Base-by-base conservation (phyloP, 2,329 filamentous ascomycete species). In the Venturia nashicola region DNA sequence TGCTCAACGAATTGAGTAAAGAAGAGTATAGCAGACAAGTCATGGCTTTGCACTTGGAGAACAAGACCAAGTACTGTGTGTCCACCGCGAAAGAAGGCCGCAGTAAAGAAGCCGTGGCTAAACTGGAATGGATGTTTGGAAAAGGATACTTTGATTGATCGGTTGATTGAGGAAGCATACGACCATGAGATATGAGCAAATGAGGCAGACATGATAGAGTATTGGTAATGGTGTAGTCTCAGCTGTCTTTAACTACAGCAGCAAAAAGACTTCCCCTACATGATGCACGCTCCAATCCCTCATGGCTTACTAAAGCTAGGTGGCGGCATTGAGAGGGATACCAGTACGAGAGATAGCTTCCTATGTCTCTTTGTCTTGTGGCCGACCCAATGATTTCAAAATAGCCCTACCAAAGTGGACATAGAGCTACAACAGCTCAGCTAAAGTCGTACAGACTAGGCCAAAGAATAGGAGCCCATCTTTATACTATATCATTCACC, bases 51-150 rank as follows among this genome's bases (percentile, higher is more conserved):
- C 91, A 96, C 75, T 84, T 91, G 73, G 87, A 86, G 71, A 90
- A 90, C 16, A 82, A 83, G 43, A 86, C 86, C 66, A 88, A 87
- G 72, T 91, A 90, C 67, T 84, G 95, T 67, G 83, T 84, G 71
- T 95, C 93, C 79, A 97, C 93, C 60, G 89, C 91, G 73, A 84
- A 86, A 48, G 83, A 85, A 60, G 90, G 90, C 34, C 84, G 91
- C 70, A 83, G 83, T 66, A 79, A 83, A 16, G 88, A 93, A 74
- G 89, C 88, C 1, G 82, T 88, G 76, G 84, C 90, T 82, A 93
- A 86, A 77, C 78, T 96, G 62, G 83, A 87, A 71, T 99, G 89
- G 80, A 77, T 99, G 65, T 97, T 96, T 11, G 63, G 62, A n/a
- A 64, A 54, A 32, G 61, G 61, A n/a, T 63, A 63, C 20, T 63